phyloP scores from a whole-genome alignment of 2,329 filamentous ascomycete genomes.

The Knoxdaviesia proteae region DNA sequence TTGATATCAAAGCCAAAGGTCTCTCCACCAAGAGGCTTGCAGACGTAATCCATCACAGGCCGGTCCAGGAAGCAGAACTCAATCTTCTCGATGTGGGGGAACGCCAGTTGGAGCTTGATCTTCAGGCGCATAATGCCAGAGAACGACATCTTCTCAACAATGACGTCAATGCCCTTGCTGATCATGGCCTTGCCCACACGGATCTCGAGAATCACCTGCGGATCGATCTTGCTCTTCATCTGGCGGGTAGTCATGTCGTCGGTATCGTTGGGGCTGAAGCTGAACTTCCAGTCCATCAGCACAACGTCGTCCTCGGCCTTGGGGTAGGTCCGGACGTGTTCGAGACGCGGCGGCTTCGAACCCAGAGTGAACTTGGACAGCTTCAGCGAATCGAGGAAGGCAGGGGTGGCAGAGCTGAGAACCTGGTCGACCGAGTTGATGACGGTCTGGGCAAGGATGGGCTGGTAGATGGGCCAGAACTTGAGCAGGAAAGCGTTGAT shows the following conservation, averaged over 20 bases:
- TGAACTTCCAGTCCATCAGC: conserved; percentile 99
- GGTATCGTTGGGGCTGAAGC: conserved; percentile 89
- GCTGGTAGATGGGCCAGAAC: conserved; percentile 98
- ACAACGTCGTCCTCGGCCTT: conserved; percentile 89
- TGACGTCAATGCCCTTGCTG: conserved; percentile 90
- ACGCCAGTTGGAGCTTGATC: conserved; percentile 89
- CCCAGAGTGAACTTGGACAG: conserved; percentile 88
- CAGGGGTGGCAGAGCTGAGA: conserved; percentile 73
- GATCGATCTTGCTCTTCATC: conserved; percentile 88
- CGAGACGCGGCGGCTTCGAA: conserved; percentile 83
- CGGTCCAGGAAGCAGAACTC: conserved; percentile 88
- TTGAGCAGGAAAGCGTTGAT: conserved; percentile 98
- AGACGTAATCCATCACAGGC: conserved; percentile 86
- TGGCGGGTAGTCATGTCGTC: conserved; percentile 80
- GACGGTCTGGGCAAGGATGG: conserved; percentile 77
- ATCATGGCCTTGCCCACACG: conserved; percentile 90
- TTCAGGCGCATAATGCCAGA: conserved; percentile 92
- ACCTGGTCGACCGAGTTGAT: conserved; percentile 93
- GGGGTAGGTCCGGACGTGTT: conserved; percentile 96
- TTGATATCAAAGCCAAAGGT: conserved; percentile 97
- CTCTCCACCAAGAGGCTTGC: conserved; percentile 91
- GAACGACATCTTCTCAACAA: conserved; percentile 95
- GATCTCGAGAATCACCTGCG: conserved; percentile 88
- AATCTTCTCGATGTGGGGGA: conserved; percentile 83
- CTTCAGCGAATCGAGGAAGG: conserved; percentile 82